Base-by-base conservation (phyloP, 2,329 filamentous ascomycete species). In the Penicillium sp. region DNA sequence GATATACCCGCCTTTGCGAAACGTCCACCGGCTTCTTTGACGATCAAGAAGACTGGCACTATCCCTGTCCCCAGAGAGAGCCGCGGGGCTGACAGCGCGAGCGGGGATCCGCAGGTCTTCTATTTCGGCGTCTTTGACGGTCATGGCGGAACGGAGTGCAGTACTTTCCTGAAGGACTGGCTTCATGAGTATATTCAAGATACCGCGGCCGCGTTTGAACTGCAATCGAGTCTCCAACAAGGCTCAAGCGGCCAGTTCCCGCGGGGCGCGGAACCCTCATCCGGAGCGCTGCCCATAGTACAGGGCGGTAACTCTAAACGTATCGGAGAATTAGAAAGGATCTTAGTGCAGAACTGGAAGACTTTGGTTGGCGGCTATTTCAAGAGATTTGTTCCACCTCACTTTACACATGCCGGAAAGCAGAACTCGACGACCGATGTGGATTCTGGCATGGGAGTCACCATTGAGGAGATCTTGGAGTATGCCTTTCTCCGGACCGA, bases 81-180 rank as follows among this genome's bases (percentile, higher is more conserved):
- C 79, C 21, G 81, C 77, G 69, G 56, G 9, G 87, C 88, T 6
- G 86, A 87, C 50, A 86, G 84, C 56, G 81, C 86, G 2, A 86
- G 81, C 55, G 91, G 91, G 2, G 91, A 96, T 64, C 91, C 91
- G 1, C 91, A 97, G 66, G 84, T 97, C 32, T 98, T 98, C 69
- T 98, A 97, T 69, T 98, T 96, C 76, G 90, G 81, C 1, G 83
- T 97, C 1, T 98, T 97, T 63, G 93, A 98, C 69, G 93, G 93
- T 3, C 93, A 98, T 71, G 93, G 93, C 9, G 93, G 93, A 19
- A 79, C 75, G 19, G 87, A 95, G 66, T 97, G 93, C 68, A 89
- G 88, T 52, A 83, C 85, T 17, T 97, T 95, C 60, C 70, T 97
- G 57, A 79, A 83, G 51, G 87, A 96, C 52, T 81, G 86, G 63